Base-by-base conservation (phyloP, 2,329 filamentous ascomycete species). In the Arthroderma sp. region DNA sequence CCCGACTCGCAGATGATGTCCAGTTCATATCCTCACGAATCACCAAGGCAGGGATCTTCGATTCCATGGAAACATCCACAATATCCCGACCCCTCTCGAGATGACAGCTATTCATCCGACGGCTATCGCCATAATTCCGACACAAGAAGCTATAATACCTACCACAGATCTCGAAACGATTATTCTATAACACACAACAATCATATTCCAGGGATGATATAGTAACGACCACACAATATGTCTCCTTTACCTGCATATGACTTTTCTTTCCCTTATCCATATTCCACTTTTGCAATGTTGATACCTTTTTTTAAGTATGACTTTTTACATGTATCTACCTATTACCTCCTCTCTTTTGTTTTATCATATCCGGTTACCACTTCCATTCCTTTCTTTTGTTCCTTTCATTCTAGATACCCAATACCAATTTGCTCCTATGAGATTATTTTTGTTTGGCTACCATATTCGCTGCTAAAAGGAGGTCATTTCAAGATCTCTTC, bases 401-500 rank as follows among this genome's bases (percentile, higher is more conserved):
- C 9, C 25, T 17, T 33, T 51, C 25, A 25, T 13, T 51, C 33
- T 25, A 51, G 41, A 47, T 47, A 47, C 41, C 41, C 41, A 47
- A 47, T 47, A 47, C 41, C 41, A 47, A 47, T 23, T 47, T 47
- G 41, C 41, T 23, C 41, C 19, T 23, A 47, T 25, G 21, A 43
- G 23, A 13, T 47, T 47, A 31, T 23, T 47, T 21, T 23, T 11
- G 23, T 43, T 21, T 43, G 39, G 13, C 39, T 43, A 23, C 39
- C 17, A 3, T 21, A 21, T 43, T 43, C 23, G 8, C 19, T 43
- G 23, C 19, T 43, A 11, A 43, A 33, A 19, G 17, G 39, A 19
- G 11, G 68, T 65, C 54, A 65, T 69, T 49, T 65, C 66, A 35
- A 74, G 64, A 1, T 80, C 77, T 61, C n/a, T n/a, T n/a, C n/a